A percentile compares a stretch with the other conserved stretches of the same genome.
These are phyloP conservation scores for Zygosaccharomyces kombuchaensis DNA, from an alignment of 805 yeast genomes.

Conservation along the genomic window DNA sequence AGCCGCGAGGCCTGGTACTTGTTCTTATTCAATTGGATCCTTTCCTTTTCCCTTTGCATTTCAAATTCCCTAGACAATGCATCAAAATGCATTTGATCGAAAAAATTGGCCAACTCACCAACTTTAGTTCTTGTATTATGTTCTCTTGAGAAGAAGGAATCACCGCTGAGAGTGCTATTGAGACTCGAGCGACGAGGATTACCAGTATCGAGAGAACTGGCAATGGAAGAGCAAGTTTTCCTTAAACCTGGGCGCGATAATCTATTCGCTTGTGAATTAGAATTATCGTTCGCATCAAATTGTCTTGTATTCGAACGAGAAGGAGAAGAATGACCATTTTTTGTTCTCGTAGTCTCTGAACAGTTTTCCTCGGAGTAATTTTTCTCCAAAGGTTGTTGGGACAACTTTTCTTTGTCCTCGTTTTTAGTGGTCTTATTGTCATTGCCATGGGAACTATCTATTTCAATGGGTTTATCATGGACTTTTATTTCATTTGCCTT, in stretches of 20 bases:
- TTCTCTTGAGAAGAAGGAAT: slow-evolving; percentile 15
- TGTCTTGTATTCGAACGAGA: neutral
- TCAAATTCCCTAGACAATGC: slow-evolving; percentile 82
- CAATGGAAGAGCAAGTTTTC: slow-evolving; percentile 10
- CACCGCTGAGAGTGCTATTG: slow-evolving; percentile 13
- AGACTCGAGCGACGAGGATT: slow-evolving; percentile 13
- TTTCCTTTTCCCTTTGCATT: slow-evolving; percentile 76
- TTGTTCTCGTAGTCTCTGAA: neutral
- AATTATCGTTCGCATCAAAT: neutral
- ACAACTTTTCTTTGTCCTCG: neutral
- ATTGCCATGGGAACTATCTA: neutral
- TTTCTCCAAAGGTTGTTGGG: neutral
- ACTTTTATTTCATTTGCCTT: neutral
- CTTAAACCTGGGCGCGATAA: slow-evolving; percentile 1
- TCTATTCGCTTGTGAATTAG: neutral
- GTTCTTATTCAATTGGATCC: slow-evolving; percentile 54
- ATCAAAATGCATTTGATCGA: slow-evolving; percentile 73
- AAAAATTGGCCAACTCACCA: slow-evolving; percentile 58
- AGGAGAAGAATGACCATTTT: neutral
- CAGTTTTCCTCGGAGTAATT: neutral
- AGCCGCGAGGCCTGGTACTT: slow-evolving; percentile 67
- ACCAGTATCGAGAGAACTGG: slow-evolving; percentile 8
- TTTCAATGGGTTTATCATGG: slow-evolving; percentile 1
- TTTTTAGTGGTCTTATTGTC: neutral
- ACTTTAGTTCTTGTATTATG: slow-evolving; percentile 43